Evolutionary conservation across 2,329 filamentous ascomycete genomes (phyloP), one percentile per base, ranked within the genome.

Genomic region (Tothia fuscella): DNA sequence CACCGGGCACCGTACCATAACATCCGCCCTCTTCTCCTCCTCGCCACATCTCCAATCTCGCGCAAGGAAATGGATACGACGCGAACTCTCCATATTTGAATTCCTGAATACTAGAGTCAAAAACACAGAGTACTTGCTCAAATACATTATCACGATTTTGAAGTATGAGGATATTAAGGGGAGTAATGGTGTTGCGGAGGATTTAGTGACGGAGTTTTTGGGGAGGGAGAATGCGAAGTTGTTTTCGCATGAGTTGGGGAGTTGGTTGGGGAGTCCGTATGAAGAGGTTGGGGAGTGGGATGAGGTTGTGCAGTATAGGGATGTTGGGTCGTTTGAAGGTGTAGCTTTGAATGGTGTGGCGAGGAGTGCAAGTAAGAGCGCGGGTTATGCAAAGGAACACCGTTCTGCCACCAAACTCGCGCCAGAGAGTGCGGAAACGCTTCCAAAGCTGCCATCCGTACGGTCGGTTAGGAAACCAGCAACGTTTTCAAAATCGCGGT

Each of bases 251-350:
- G 89, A 96, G 62, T 60, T 95, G 46, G 73, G 80, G 46, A 74
- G 77, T 9, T 96, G 84, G 77, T 60, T 96, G 50, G 71, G 85
- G 43, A 94, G 87, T 57, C 87, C 88, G 0, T 89, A 76, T 53
- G 68, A 60, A 2, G 76, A 71, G 6, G 59, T 93, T 6, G 70
- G 76, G 39, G 80, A 80, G 35, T 96, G 87, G 86, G 89, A 95
- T 62, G 65, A 71, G 14, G 67, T 77, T 48, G 83, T 88, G 12
- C 84, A 89, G 58, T 93, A 94, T 53, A 51, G 26, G 4, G 52
- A 56, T 38, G 22, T n/a, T n/a, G n/a, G n/a, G n/a, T n/a, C n/a
- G n/a, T n/a, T n/a, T n/a, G n/a, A n/a, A n/a, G n/a, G n/a, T n/a
- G n/a, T n/a, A n/a, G n/a, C n/a, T n/a, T n/a, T n/a, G n/a, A n/a